These are phyloP conservation scores for Lactarius hatsudake DNA, from an alignment of 768 basidiomycete genomes.

Conservation along the genomic window DNA sequence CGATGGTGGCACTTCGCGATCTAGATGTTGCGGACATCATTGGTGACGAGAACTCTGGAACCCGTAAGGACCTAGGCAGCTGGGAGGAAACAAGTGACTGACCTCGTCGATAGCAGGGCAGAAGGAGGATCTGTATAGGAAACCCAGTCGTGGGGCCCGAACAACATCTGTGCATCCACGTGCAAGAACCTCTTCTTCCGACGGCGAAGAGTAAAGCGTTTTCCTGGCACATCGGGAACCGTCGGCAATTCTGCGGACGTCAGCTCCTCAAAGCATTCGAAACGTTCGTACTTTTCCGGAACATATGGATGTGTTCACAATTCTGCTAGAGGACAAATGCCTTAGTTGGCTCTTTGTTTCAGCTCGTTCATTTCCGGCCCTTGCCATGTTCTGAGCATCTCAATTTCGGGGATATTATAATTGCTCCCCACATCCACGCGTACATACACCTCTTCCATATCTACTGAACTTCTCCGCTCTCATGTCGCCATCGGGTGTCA, in stretches of 20 bases:
- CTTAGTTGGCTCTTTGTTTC: neutral
- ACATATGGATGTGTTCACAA: neutral
- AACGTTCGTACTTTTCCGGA: neutral
- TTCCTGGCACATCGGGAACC: neutral
- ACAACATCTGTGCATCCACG: neutral
- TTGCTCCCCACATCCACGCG: neutral
- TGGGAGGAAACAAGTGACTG: neutral
- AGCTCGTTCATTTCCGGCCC: neutral
- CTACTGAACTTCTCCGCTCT: neutral
- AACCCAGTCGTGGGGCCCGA: constrained; percentile 1
- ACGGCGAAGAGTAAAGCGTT: neutral
- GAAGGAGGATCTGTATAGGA: constrained; percentile 12
- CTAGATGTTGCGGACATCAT: constrained; percentile 16
- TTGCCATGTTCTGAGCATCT: neutral
- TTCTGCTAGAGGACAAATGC: neutral
- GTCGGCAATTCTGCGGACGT: neutral
- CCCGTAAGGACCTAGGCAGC: neutral
- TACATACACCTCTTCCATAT: neutral
- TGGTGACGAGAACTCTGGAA: neutral
- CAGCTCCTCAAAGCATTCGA: neutral
- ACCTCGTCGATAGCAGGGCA: neutral
- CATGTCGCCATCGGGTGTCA: neutral
- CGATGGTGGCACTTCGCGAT: constrained; percentile 10
- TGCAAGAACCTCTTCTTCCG: neutral
- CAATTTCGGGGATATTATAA: neutral